phyloP scores from a whole-genome alignment of 2,329 filamentous ascomycete species.

The Harringtonia aguacate region DNA sequence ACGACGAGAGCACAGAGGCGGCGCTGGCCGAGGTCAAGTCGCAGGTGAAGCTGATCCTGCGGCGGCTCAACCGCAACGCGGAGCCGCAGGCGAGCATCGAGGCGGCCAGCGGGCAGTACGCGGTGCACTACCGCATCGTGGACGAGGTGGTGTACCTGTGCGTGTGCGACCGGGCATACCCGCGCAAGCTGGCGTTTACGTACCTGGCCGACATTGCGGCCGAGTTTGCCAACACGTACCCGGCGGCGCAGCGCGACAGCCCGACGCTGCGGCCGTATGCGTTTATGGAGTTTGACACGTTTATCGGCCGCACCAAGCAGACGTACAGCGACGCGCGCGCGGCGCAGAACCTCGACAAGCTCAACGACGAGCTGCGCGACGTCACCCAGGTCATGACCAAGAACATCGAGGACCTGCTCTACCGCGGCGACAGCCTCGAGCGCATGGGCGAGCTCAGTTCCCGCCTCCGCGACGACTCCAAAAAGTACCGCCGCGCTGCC shows the following conservation, averaged over 20 bases:
- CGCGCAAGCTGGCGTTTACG: conserved; percentile 95
- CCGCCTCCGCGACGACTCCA: conserved; percentile 79
- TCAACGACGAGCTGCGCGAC: conserved; percentile 94
- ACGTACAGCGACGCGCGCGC: conserved; percentile 91
- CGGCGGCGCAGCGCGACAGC: conserved; percentile 59
- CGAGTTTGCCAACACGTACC: conserved; percentile 86
- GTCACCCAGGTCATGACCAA: conserved; percentile 99
- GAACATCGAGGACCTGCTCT: conserved; percentile 96
- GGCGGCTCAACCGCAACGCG: conserved; percentile 77
- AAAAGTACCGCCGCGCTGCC: conserved; percentile 86
- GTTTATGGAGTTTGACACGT: conserved; percentile 96
- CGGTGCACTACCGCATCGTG: conserved; percentile 78
- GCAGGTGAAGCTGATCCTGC: conserved; percentile 83
- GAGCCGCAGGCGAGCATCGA: conserved; percentile 91
- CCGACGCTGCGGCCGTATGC: conserved; percentile 79
- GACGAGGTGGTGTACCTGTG: conserved; percentile 83
- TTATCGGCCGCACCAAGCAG: conserved; percentile 85
- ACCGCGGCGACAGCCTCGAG: conserved; percentile 87
- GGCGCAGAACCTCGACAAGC: conserved; percentile 81
- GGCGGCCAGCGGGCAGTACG: conserved; percentile 56
- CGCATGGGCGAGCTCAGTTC: conserved; percentile 94
- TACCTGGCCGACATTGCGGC: conserved; percentile 87
- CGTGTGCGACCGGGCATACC: conserved; percentile 89
- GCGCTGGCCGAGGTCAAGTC: conserved; percentile 79
- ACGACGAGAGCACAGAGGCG: conserved; percentile 69